Conservation (phyloP, 495 filamentous ascomycete species). For the Penicillium antarcticum region DNA sequence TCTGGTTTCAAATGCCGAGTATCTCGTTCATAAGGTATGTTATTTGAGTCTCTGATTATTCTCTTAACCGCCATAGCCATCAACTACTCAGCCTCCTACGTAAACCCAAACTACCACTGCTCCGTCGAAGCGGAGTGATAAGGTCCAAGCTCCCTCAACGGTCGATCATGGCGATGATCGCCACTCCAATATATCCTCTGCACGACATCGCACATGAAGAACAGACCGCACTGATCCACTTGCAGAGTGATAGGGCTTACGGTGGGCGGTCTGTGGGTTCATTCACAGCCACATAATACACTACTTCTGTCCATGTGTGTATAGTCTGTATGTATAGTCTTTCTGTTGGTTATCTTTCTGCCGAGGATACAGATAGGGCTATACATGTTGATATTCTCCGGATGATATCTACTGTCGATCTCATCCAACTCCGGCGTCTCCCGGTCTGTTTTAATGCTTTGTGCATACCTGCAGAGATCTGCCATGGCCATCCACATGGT, state of each 20-base stretch:
- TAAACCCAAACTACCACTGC: neutral
- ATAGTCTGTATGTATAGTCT: neutral
- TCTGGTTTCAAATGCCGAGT: neutral
- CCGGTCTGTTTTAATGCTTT: neutral
- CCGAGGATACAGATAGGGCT: constrained; percentile 1
- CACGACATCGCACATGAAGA: constrained; percentile 23
- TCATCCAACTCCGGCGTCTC: constrained; percentile 10
- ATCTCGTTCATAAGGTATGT: neutral
- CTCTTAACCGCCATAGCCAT: constrained; percentile 4
- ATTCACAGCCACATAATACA: neutral
- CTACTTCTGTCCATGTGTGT: neutral
- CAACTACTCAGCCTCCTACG: neutral
- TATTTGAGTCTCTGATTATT: neutral
- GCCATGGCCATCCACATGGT: constrained; percentile 14
- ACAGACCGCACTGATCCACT: constrained; percentile 16
- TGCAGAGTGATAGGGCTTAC: constrained; percentile 13
- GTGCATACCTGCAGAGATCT: constrained; percentile 18
- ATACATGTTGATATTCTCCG: constrained; percentile 12
- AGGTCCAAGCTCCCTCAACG: constrained; percentile 23
- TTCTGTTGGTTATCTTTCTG: neutral
- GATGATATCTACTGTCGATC: constrained; percentile 18
- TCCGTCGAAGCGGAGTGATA: constrained; percentile 6
- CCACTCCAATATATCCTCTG: constrained; percentile 12
- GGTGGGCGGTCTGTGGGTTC: constrained; percentile 3
- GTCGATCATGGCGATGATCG: constrained; percentile 24